Percentiles rank a stretch among this genome's conserved stretches.
These are phyloP conservation scores for Colletotrichum scovillei DNA, from an alignment of 2,329 filamentous ascomycete species.

Conservation along the genomic window DNA sequence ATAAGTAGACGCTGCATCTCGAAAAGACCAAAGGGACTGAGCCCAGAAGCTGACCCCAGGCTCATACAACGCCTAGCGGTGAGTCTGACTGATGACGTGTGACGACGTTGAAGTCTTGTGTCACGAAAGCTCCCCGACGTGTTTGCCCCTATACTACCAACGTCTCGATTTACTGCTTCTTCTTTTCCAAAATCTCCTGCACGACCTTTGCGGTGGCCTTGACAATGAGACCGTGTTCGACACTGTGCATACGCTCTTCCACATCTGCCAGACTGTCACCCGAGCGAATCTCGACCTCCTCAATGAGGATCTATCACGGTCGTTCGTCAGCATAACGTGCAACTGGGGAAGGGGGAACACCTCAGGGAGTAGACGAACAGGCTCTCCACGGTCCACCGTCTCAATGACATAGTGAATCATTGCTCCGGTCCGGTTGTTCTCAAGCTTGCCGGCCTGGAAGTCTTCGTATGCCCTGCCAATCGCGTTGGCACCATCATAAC, in stretches of 20 bases:
- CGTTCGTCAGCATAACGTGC: not conserved
- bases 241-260: slow-evolving; percentile 77
- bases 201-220: slow-evolving; percentile 71
- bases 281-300: slow-evolving; percentile 74
- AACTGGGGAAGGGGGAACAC: slow-evolving; percentile 14
- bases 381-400: slow-evolving; percentile 83
- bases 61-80: not conserved
- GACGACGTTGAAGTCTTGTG: not conserved
- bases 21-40: not conserved
- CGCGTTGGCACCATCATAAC: slow-evolving; percentile 81
- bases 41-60: too few species aligned
- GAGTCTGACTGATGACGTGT: not conserved
- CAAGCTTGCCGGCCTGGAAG: slow-evolving; percentile 72
- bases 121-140: not conserved
- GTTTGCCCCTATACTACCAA: not conserved
- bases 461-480: slow-evolving; percentile 83
- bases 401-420: slow-evolving; percentile 90
- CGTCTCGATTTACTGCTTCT: not conserved
- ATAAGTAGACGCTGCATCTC: not conserved
- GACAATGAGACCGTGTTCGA: slow-evolving; percentile 84
- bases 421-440: slow-evolving; percentile 79
- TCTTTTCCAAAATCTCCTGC: slow-evolving; percentile 47
- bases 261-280: slow-evolving; percentile 67
- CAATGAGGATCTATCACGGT: slow-evolving; percentile 43
- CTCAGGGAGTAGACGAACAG: slow-evolving; percentile 59